Evolutionary conservation across 768 basidiomycete genomes (phyloP), one percentile per base, ranked within the genome.

Genomic region (Agaricus blazei): DNA sequence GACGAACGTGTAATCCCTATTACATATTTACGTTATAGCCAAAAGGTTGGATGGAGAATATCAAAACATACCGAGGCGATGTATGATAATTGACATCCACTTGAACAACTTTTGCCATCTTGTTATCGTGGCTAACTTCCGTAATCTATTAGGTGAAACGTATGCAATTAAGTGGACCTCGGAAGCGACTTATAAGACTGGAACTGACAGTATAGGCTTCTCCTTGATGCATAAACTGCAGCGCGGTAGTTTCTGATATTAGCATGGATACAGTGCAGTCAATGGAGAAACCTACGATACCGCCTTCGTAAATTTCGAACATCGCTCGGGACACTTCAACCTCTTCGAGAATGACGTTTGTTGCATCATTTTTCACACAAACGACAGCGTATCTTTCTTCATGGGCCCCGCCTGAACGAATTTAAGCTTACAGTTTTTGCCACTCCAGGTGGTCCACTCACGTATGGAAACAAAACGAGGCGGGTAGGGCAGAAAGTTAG

Each of bases 221-320:
- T 3, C 93, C 93, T 72, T 93, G 93, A 63, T 94, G 92, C 69
- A 95, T 83, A 68, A 90, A 96, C 87, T 92, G 49, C 12, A 29
- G 34, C 15, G 11, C 19, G 26, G 34, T 40, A 45, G 28, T 8
- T 8, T 34, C 40, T 2, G 34, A 44, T 6, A 15, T 34, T 1
- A 28, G 15, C 28, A 27, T 44, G 28, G 4, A 43, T 40, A 29
- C n/a, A 4, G 37, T 24, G 4, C 37, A 15, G 36, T 24, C 2
- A 5, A 4, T 44, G 19, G 24, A 23, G 27, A n/a, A 27, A 73
- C 75, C 60, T 67, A 90, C 89, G 58, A 95, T 84, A 3, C 85
- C 92, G 11, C 93, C 93, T 70, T 94, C 92, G 62, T 94, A 96
- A 8, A 90, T 71, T 67, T 95, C 93, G 60, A 94, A 96, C 52